Conservation (phyloP, 169 alveolate species). For the Cryptosporidium muris region DNA sequence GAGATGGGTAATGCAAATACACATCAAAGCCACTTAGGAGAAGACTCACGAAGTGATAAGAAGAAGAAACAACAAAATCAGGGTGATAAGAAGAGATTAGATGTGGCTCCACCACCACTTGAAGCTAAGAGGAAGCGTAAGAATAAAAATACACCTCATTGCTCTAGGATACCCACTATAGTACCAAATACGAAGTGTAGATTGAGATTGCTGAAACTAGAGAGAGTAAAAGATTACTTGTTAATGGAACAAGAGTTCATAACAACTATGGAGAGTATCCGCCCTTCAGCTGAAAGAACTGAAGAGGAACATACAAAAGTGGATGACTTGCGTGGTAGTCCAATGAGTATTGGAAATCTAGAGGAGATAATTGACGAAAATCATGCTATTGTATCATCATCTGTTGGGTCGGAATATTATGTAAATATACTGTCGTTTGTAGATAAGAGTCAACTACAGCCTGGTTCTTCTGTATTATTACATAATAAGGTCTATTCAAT, state of each 20-base stretch:
- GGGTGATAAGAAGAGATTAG: conserved; percentile 76
- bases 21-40: conserved; percentile 10
- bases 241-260: conserved; percentile 95
- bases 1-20: conserved; percentile 62
- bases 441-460: conserved; percentile 97
- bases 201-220: conserved; percentile 89
- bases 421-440: conserved; percentile 97
- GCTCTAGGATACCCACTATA: conserved; percentile 89
- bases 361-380: conserved; percentile 98
- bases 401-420: conserved; percentile 98
- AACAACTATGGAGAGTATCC: conserved; percentile 83
- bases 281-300: conserved; percentile 86
- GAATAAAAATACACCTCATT: conserved; percentile 86
- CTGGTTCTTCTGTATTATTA: conserved; percentile 96
- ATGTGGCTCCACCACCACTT: conserved; percentile 79
- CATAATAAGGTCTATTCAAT: conserved; percentile 92
- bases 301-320: conserved; percentile 87
- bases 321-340: conserved; percentile 97
- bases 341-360: conserved; percentile 96
- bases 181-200: conserved; percentile 94
- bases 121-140: conserved; percentile 85
- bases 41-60: conserved; percentile 17
- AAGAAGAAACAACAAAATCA: conserved; percentile 70
- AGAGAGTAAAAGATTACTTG: conserved; percentile 93
- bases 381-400: conserved; percentile 98